phyloP scores from a whole-genome alignment of 2,329 filamentous ascomycete species.

The Chaetomium globosum region DNA sequence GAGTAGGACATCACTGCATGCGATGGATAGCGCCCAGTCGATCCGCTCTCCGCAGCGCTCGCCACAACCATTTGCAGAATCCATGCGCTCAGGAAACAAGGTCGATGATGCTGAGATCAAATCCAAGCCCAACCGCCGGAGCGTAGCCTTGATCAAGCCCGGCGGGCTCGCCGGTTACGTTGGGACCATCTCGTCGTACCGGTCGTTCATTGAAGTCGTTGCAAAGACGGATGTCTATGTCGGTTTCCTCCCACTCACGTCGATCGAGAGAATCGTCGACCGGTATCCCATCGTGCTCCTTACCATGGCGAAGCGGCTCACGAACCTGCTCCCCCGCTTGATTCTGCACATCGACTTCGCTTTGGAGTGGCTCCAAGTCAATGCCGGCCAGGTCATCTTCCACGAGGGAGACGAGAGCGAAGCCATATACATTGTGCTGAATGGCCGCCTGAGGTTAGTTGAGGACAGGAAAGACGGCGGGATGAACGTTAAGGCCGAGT shows the following conservation, averaged over 20 bases:
- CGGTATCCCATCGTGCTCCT: slow-evolving; percentile 87
- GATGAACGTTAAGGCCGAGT: slow-evolving; percentile 86
- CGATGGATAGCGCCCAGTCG: slow-evolving; percentile 43
- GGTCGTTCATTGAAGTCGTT: slow-evolving; percentile 94
- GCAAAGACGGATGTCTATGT: slow-evolving; percentile 99
- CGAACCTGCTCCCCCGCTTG: slow-evolving; percentile 81
- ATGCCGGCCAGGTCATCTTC: slow-evolving; percentile 91
- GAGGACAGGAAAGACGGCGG: slow-evolving; percentile 79
- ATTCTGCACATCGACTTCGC: slow-evolving; percentile 98
- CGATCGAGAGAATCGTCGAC: slow-evolving; percentile 89
- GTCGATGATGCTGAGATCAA: slow-evolving; percentile 50
- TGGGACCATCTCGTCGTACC: slow-evolving; percentile 89
- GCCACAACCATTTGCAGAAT: slow-evolving; percentile 20
- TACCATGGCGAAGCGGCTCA: slow-evolving; percentile 94
- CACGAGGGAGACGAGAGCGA: slow-evolving; percentile 94
- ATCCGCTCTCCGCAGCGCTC: slow-evolving; percentile 20
- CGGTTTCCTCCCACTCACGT: slow-evolving; percentile 82
- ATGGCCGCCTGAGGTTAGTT: slow-evolving; percentile 84
- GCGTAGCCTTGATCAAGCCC: slow-evolving; percentile 88
- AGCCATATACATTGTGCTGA: slow-evolving; percentile 96
- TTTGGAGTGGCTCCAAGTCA: slow-evolving; percentile 96
- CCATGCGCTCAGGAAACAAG: slow-evolving; percentile 37
- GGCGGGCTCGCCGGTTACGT: slow-evolving; percentile 93
- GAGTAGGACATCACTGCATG: slow-evolving; percentile 42
- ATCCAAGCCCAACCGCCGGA: slow-evolving; percentile 58